A percentile compares a stretch with the other conserved stretches of the same genome.
These are phyloP conservation scores for Pulveroboletus sp. DNA, from an alignment of 768 basidiomycete species.

Conservation along the genomic window DNA sequence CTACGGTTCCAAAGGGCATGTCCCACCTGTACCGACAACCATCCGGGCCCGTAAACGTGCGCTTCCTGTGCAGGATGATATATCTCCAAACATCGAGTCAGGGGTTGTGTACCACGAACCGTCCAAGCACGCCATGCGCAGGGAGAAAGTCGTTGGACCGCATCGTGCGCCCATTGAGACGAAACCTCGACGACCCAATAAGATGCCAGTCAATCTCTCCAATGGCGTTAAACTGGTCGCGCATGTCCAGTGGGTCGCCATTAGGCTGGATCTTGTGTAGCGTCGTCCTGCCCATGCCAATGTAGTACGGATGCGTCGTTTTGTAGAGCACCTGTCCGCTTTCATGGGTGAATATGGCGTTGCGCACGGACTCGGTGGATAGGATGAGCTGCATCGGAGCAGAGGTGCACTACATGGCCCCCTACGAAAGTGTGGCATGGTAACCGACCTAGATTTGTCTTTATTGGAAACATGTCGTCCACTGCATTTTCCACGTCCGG, in stretches of 20 bases:
- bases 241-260: conserved; percentile 20
- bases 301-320: conserved; percentile 19
- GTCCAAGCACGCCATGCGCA: conserved; percentile 17
- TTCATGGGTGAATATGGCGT: conserved; percentile 23
- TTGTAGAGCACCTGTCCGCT: conserved; percentile 30
- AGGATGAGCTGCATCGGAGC: conserved; percentile 21
- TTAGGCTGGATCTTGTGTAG: conserved; percentile 25
- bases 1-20: conserved; percentile 10
- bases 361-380: conserved; percentile 21
- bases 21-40: conserved; percentile 35
- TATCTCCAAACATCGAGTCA: neutral
- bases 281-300: conserved; percentile 19
- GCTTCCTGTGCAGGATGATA: conserved; percentile 12
- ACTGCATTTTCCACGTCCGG: conserved; percentile 53
- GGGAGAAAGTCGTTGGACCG: conserved; percentile 26
- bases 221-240: conserved; percentile 29
- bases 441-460: too few relatives aligned
- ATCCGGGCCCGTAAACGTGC: conserved; percentile 34
- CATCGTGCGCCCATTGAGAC: conserved; percentile 25
- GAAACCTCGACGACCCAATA: conserved; percentile 29
- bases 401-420: too few relatives aligned
- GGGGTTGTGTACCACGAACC: conserved; percentile 14
- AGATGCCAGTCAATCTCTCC: conserved; percentile 36
- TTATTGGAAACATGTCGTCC: conserved; percentile 12
- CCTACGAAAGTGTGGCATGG: too few relatives aligned